Evolutionary conservation across 2,329 filamentous ascomycete species (phyloP).

Genomic region (Shiraia bambusicola): DNA sequence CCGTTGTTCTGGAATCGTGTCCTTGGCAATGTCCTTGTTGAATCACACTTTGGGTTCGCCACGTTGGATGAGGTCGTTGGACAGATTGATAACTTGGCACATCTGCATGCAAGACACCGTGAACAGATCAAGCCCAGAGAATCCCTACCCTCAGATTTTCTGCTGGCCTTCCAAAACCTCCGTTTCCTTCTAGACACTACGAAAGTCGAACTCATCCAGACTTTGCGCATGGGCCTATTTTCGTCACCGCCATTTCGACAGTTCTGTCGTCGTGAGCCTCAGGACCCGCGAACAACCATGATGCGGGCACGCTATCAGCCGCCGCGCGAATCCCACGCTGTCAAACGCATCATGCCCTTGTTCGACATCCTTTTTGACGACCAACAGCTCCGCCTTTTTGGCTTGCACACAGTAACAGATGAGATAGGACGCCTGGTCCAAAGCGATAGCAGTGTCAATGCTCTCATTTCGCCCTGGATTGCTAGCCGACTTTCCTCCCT

Average conservation of each 20-base stretch:
- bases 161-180: constrained; percentile 14
- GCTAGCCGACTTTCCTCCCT: constrained; percentile 48
- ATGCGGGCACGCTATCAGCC: constrained; percentile 8
- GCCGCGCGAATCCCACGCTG: constrained; percentile 2
- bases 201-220: constrained; percentile 5
- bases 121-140: constrained; percentile 5
- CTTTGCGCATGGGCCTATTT: constrained; percentile 8
- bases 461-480: constrained; percentile 45
- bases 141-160: constrained; percentile 12
- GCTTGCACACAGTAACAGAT: constrained; percentile 47
- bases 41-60: constrained; percentile 14
- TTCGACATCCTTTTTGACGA: constrained; percentile 9
- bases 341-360: constrained; percentile 11
- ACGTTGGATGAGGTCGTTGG: constrained; percentile 12
- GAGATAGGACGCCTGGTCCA: constrained; percentile 52
- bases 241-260: constrained; percentile 13
- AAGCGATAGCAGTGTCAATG: constrained; percentile 38
- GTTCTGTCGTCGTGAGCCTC: constrained; percentile 10
- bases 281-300: constrained; percentile 9
- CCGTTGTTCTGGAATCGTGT: constrained; percentile 20
- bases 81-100: constrained; percentile 12
- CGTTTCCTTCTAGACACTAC: constrained; percentile 11
- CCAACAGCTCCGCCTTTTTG: constrained; percentile 4
- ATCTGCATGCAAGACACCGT: constrained; percentile 5
- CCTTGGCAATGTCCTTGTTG: constrained; percentile 8